Base-by-base conservation (phyloP, 2,329 filamentous ascomycete genomes). In the Fusarium luffae region DNA sequence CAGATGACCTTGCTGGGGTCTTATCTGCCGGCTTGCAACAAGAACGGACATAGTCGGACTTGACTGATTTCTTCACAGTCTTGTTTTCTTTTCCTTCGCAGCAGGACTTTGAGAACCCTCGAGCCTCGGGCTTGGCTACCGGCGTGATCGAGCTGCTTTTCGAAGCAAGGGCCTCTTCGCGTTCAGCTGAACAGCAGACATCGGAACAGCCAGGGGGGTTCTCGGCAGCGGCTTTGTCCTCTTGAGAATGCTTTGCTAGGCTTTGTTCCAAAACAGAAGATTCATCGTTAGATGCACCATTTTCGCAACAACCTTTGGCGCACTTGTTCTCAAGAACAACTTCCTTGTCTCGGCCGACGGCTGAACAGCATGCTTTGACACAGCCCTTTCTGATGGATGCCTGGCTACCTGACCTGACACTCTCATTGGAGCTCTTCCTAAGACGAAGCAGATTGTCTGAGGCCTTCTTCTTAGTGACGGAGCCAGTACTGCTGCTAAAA, bases 401-500 rank as follows among this genome's bases (percentile, higher is more conserved):
- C 14, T 57, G 43, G 21, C 57, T 68, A 43, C 25, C 43, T 13
- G 32, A 52, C n/a, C 56, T 60, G 7, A 11, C 42, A 19, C 47
- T 70, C n/a, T 66, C 63, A 10, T 27, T 40, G 13, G 66, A 72
- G 37, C 48, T 19, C 28, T 68, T 74, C 49, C 62, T 63, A 5
- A 61, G 42, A 12, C 51, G 59, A 42, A 64, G 44, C 18, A 54
- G 57, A 23, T 67, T 69, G 54, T 68, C 47, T 2, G 30, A 60
- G 27, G 63, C 61, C 12, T 59, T 52, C 3, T 63, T 42, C 43
- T 70, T 63, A 10, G 58, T 57, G n/a, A 37, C 57, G 12, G 54
- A 49, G 18, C 66, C 61, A 5, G 48, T 73, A 16, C 58, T 62
- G 47, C 76, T 74, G 63, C 75, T 77, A 0, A 77, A 77, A 47